Percentiles rank a stretch among this genome's conserved stretches.
These are phyloP conservation scores for Citrus medica DNA, from an alignment of 345 rosid species.

Conservation along the genomic window DNA sequence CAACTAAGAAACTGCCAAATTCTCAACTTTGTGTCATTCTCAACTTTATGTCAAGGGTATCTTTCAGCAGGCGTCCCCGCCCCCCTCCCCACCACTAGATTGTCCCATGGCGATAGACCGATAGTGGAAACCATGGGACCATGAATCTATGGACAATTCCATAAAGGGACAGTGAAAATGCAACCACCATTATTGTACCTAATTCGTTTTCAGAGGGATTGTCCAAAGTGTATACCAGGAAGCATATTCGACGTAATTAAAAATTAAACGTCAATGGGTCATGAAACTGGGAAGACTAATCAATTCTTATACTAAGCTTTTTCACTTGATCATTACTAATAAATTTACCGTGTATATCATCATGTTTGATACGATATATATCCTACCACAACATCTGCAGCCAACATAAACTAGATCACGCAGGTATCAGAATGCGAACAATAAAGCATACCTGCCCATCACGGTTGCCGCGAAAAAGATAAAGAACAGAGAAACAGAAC, in stretches of 20 bases:
- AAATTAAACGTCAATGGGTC: not conserved
- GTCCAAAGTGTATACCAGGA: not conserved
- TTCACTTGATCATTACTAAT: not conserved
- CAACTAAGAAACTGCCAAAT: not conserved
- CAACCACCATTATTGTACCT: not conserved
- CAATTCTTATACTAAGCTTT: not conserved
- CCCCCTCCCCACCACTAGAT: too few species aligned
- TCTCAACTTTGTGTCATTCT: not conserved
- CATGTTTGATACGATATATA: not conserved
- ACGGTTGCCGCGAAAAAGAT: slow-evolving; percentile 69
- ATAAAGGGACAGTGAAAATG: not conserved
- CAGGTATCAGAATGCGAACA: not conserved
- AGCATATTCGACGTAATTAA: not conserved
- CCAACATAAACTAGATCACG: not conserved
- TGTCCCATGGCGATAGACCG: not conserved
- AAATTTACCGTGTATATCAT: not conserved
- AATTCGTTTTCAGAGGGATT: not conserved
- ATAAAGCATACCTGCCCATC: slow-evolving; percentile 48
- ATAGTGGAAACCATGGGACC: slow-evolving; percentile 8
- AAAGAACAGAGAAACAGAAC: slow-evolving; percentile 64
- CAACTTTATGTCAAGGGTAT: not conserved
- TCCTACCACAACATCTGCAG: not conserved
- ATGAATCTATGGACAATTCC: slow-evolving; percentile 6
- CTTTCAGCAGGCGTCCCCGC: too few species aligned
- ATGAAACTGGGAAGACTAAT: not conserved